phyloP scores from a whole-genome alignment of 1,284 basidiomycete genomes.

The Ustilago hordei region DNA sequence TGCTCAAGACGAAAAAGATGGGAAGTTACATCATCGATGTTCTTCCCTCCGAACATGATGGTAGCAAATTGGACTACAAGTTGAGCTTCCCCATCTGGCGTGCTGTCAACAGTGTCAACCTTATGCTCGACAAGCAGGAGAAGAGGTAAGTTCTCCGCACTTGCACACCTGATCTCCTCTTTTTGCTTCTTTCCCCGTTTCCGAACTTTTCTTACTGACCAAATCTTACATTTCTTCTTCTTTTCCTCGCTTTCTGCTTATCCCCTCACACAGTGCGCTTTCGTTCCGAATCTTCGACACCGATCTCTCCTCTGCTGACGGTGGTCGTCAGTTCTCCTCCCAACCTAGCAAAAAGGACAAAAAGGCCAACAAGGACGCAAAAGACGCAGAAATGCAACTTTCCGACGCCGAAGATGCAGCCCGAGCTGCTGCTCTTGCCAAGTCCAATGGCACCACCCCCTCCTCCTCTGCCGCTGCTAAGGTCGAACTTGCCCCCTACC shows the following conservation, averaged over 20 bases:
- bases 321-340: slow-evolving; percentile 60
- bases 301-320: slow-evolving; percentile 60
- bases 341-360: slow-evolving; percentile 37
- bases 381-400: slow-evolving; percentile 32
- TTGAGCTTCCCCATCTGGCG: slow-evolving; percentile 66
- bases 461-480: slow-evolving; percentile 19
- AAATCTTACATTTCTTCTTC: slow-evolving; percentile 6
- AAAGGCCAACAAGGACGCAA: slow-evolving; percentile 16
- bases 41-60: slow-evolving; percentile 54
- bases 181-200: neutral
- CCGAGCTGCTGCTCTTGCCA: slow-evolving; percentile 30
- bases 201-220: slow-evolving; percentile 33
- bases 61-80: slow-evolving; percentile 48
- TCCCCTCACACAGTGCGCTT: slow-evolving; percentile 46
- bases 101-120: slow-evolving; percentile 63
- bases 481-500: slow-evolving; percentile 58
- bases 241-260: slow-evolving; percentile 6
- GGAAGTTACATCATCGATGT: slow-evolving; percentile 65
- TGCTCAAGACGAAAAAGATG: slow-evolving; percentile 55
- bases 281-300: slow-evolving; percentile 65
- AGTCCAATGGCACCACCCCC: slow-evolving; percentile 10
- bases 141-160: slow-evolving; percentile 55
- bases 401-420: slow-evolving; percentile 45
- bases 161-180: slow-evolving; percentile 2
- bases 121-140: slow-evolving; percentile 70